A percentile compares a stretch with the other conserved stretches of the same genome.
Conservation (phyloP, 2,329 filamentous ascomycete genomes). For the Colletotrichum lini region DNA sequence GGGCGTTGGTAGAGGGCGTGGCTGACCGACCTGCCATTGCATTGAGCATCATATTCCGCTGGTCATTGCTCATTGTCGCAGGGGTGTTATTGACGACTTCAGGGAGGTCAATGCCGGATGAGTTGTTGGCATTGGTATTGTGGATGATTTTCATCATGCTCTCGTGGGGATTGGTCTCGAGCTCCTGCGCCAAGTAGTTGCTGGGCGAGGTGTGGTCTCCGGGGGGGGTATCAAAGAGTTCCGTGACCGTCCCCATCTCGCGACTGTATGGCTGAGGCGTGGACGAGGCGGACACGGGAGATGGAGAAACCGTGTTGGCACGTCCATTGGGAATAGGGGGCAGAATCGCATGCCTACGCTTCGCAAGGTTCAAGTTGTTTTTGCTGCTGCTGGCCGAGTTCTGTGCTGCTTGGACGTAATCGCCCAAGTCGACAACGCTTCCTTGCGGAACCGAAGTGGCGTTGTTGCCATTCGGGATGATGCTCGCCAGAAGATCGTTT, state of each 20-base stretch:
- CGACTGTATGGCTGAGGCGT: conserved; percentile 52
- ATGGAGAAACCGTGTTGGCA: conserved; percentile 47
- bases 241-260: conserved; percentile 72
- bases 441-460: conserved; percentile 64
- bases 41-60: conserved; percentile 71
- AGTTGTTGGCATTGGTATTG: conserved; percentile 71
- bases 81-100: conserved; percentile 71
- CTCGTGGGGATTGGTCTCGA: conserved; percentile 71
- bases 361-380: conserved; percentile 59
- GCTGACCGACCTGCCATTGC: conserved; percentile 68
- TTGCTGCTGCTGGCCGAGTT: conserved; percentile 50
- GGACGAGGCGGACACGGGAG: conserved; percentile 48
- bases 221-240: conserved; percentile 69
- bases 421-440: conserved; percentile 73
- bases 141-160: conserved; percentile 77
- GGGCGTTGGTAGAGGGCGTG: conserved; percentile 44
- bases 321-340: conserved; percentile 64
- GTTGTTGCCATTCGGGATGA: conserved; percentile 72
- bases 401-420: conserved; percentile 67
- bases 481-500: conserved; percentile 85
- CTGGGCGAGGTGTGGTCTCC: conserved; percentile 60
- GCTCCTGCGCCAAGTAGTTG: conserved; percentile 68
- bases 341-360: conserved; percentile 68
- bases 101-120: conserved; percentile 65
- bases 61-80: conserved; percentile 68